A percentile compares a stretch with the other conserved stretches of the same genome.
Evolutionary conservation across 805 yeast species (phyloP).

Genomic region (Sungouiozyma ichnusensis): DNA sequence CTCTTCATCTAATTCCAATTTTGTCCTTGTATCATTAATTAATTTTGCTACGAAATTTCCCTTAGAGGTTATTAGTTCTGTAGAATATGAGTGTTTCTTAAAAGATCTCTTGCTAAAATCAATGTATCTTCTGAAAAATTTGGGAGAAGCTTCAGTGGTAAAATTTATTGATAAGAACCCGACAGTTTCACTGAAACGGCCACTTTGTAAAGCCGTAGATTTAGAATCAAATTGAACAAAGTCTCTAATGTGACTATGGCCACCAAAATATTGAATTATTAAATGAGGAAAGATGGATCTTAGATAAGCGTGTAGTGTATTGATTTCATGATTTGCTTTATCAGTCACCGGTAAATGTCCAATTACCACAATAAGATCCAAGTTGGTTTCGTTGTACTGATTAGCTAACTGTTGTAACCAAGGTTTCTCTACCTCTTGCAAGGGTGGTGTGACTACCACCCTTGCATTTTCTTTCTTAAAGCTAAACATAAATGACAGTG

Average conservation of each 20-base stretch:
- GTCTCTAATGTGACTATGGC: constrained; percentile 89
- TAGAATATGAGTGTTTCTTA: constrained; percentile 41
- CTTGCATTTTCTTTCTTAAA: constrained; percentile 47
- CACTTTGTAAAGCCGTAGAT: constrained; percentile 81
- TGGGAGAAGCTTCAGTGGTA: constrained; percentile 13
- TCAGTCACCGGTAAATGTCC: constrained; percentile 70
- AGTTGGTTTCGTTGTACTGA: constrained; percentile 28
- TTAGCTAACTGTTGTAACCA: constrained; percentile 53
- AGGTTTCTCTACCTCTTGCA: constrained; percentile 38
- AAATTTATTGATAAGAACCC: constrained; percentile 63
- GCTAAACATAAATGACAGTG: constrained; percentile 73
- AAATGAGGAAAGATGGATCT: constrained; percentile 50
- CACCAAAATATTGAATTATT: constrained; percentile 81
- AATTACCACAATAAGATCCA: constrained; percentile 60
- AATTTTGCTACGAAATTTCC: constrained; percentile 42
- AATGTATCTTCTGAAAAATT: constrained; percentile 55
- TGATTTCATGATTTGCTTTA: constrained; percentile 26
- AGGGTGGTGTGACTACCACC: constrained; percentile 51
- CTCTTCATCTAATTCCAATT: constrained; percentile 42
- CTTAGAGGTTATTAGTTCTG: constrained; percentile 40
- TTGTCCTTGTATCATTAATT: constrained; percentile 35
- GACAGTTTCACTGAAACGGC: constrained; percentile 86
- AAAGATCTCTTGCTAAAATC: constrained; percentile 75
- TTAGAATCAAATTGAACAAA: constrained; percentile 55
- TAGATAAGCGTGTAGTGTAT: constrained; percentile 33